Evolutionary conservation across 257 asterid genomes (phyloP), one percentile per base, ranked within the genome.

Genomic region (Oldenlandia corymbosa): DNA sequence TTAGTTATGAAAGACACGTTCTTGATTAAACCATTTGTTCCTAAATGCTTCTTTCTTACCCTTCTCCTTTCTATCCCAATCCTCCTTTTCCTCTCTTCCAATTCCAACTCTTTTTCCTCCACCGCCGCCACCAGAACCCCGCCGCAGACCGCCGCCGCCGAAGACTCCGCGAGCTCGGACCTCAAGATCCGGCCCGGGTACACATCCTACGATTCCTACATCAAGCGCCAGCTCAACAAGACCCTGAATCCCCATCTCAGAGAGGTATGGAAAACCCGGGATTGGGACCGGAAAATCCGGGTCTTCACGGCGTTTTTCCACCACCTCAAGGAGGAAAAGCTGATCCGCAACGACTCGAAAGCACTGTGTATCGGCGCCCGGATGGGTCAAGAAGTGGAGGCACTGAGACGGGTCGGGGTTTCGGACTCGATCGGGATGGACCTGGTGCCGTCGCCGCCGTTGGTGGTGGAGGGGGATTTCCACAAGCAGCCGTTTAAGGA

Each of bases 341-440:
- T 81, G 27, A 46, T 89, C 28, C 39, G 49, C 10, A 84, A 85
- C 69, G 71, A 58, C 11, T 89, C 99, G 0, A 87, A 74, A 53
- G 78, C 90, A 0, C 91, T 92, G 36, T 85, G 80, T 49, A 77
- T 92, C 56, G 99, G 97, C 7, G 99, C 97, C 0, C 83, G 99
- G 55, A 86, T 89, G 76, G 99, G 99, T 24, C 99, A 92, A 68
- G 99, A 92, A 50, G 99, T 92, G 26, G 97, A 85, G 6, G 98
- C 99, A 0, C 46, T 92, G 27, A 72, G 71, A 43, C 84, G 80
- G 78, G 79, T 92, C 62, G 96, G 97, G 7, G 94, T 92, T 0
- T 41, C 60, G 0, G 75, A 92, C 18, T 83, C 99, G 2, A 68
- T 92, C 0, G 99, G 99, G 60, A 82, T 92, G 24, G 97, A 92